Conservation (phyloP, 176 grass and related monocot genomes). For the Echinochloa phyllopogon region DNA sequence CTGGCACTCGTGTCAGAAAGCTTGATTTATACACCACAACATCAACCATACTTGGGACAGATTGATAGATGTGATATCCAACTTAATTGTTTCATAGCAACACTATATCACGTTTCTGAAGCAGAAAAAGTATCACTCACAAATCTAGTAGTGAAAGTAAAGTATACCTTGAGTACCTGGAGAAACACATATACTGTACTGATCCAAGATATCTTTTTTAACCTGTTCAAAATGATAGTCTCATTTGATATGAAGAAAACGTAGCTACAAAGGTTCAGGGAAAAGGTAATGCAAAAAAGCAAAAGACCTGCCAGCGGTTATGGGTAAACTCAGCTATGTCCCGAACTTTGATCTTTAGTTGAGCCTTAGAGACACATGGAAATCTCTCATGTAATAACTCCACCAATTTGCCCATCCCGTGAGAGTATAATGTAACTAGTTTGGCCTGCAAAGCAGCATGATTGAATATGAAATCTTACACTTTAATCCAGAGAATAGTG, state of each 20-base stretch:
- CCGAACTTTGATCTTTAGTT: slow-evolving; percentile 32
- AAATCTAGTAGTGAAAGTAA: background rate
- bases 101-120: background rate
- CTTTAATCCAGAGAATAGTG: background rate
- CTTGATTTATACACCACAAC: background rate
- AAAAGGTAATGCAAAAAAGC: background rate
- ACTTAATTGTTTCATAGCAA: background rate
- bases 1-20: background rate
- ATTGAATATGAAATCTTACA: background rate
- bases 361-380: slow-evolving; percentile 20
- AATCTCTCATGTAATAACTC: slow-evolving; percentile 34
- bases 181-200: background rate
- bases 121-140: background rate
- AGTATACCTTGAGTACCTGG: slow-evolving; percentile 21
- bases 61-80: background rate
- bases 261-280: background rate
- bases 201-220: slow-evolving; percentile 36
- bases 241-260: background rate
- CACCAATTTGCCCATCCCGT: slow-evolving; percentile 35
- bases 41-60: background rate
- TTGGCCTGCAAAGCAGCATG: slow-evolving; percentile 22
- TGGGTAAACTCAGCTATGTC: slow-evolving; percentile 35
- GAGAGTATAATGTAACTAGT: slow-evolving; percentile 9
- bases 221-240: background rate
- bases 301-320: slow-evolving; percentile 39